Base-by-base conservation (phyloP, 805 yeast genomes). In the Candida nitratophila region DNA sequence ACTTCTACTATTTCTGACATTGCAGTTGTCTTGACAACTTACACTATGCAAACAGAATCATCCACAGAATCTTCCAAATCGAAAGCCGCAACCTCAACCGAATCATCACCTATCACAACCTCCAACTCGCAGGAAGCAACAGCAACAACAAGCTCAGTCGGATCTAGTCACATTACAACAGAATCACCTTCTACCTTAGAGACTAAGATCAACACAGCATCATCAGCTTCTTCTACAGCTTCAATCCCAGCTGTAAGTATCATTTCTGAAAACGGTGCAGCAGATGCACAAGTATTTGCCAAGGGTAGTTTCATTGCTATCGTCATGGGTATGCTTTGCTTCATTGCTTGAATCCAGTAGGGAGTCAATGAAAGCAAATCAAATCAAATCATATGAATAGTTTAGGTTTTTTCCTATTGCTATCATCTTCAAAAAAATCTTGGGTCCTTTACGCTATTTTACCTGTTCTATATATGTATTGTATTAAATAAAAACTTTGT, bases 11-110 rank as follows among this genome's bases (percentile, higher is more conserved):
- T 54, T 39, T 54, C 57, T n/a, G 50, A 44, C 24, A 48, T 52
- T 21, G 47, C 57, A 10, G 61, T 57, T 30, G 53, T 47, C 26
- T 48, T 56, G 45, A 58, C 63, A 20, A 55, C 61, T 1, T 53
- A 51, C 50, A 30, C 44, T 33, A 17, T 34, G 1, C n/a, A 15
- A 7, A 35, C 20, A 9, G 21, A 15, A 19, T 15, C 35, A 3
- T 21, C 30, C 5, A 39, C 41, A 3, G 15, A 5, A 12, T 27
- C 40, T 8, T 24, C 36, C 6, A 6, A 31, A 12, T 31, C 10
- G 14, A 15, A 7, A 12, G 15, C 38, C 8, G 29, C 14, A 14
- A 34, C 38, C n/a, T 22, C 38, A 8, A 22, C 38, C 17, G 20
- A n/a, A 37, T 7, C 32, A 15, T 26, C 40, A 27, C 4, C 27